Percentiles rank a stretch among this genome's conserved stretches.
These are phyloP conservation scores for Vitis vinifera DNA, from an alignment of 164 flowering plant genomes.

Conservation along the genomic window ASM3070453v1 NC_081820.1:23006501-23007000, in stretches of 20 bases:
- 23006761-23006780: background rate
- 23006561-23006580: conserved; percentile 17
- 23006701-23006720: background rate
- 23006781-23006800: background rate
- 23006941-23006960: background rate
- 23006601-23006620: background rate
- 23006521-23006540: conserved; percentile 5
- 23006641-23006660: background rate
- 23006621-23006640: background rate
- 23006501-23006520: background rate
- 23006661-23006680: background rate
- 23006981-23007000: background rate
- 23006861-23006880: background rate
- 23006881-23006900: conserved; percentile 10
- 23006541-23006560: conserved; percentile 11
- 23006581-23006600: conserved; percentile 10
- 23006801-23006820: conserved; percentile 7
- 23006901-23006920: conserved; percentile 5
- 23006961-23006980: background rate
- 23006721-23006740: background rate
- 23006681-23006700: too few relatives aligned
- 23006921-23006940: background rate
- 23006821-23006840: conserved; percentile 4
- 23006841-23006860: conserved; percentile 12
- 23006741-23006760: background rate